Evolutionary conservation across 805 yeast genomes (phyloP).

Genomic region (Candida tibetensis): DNA sequence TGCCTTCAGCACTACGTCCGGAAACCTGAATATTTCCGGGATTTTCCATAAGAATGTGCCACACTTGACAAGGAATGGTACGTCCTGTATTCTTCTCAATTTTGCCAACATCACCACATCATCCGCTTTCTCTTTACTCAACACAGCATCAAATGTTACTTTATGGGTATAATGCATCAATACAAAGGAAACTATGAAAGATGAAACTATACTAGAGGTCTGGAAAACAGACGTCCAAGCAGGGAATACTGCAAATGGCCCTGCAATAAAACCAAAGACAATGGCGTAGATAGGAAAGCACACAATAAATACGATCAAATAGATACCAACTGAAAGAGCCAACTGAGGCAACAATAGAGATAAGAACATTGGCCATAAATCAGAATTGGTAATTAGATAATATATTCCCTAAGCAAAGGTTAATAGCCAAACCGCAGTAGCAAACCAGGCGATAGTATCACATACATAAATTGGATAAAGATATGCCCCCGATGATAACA

Average conservation of each 20-base stretch:
- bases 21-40: conserved; percentile 39
- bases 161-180: conserved; percentile 49
- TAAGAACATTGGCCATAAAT: conserved; percentile 47
- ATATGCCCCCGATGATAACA: conserved; percentile 18
- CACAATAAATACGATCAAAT: conserved; percentile 30
- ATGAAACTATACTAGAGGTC: conserved; percentile 40
- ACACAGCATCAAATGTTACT: conserved; percentile 46
- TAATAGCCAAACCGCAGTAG: conserved; percentile 7
- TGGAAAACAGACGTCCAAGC: conserved; percentile 46
- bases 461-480: conserved; percentile 24
- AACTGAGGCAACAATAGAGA: conserved; percentile 46
- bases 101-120: conserved; percentile 42
- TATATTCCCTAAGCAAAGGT: conserved; percentile 33
- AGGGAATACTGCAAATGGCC: conserved; percentile 50
- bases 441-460: background rate
- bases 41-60: conserved; percentile 27
- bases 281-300: conserved; percentile 47
- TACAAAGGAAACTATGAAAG: conserved; percentile 38
- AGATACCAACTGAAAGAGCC: conserved; percentile 35
- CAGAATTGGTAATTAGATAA: conserved; percentile 40
- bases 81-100: conserved; percentile 26
- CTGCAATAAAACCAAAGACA: conserved; percentile 40
- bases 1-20: conserved; percentile 39
- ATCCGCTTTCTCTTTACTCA: conserved; percentile 45
- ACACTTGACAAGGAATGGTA: conserved; percentile 29